Percentiles rank a stretch among this genome's conserved stretches.
These are phyloP conservation scores for Stachybotrys chartarum DNA, from an alignment of 2,329 filamentous ascomycete genomes.

Conservation along the genomic window DNA sequence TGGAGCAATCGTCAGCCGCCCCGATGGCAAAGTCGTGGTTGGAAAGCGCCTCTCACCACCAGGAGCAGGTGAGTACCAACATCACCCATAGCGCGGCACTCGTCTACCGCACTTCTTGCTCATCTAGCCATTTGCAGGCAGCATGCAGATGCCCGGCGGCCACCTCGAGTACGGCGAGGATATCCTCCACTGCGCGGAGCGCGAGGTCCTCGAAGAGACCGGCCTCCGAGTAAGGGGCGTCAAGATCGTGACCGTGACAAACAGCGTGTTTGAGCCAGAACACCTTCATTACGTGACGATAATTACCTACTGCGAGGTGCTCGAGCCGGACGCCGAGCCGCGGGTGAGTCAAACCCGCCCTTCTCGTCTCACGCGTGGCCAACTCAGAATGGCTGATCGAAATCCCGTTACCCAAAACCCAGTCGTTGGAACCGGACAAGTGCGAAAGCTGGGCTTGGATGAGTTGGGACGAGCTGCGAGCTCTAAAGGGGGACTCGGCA, in stretches of 20 bases:
- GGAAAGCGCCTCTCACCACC: conserved; percentile 42
- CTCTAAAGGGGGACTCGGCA: conserved; percentile 6
- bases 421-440: conserved; percentile 39
- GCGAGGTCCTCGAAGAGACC: conserved; percentile 67
- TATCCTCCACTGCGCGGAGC: conserved; percentile 52
- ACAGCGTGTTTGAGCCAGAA: conserved; percentile 54
- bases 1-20: conserved; percentile 35
- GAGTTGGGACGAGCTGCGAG: conserved; percentile 33
- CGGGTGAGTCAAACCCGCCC: conserved; percentile 35
- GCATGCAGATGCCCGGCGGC: conserved; percentile 64
- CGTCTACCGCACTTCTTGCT: not conserved
- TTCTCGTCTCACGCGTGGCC: not conserved
- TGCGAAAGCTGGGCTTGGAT: conserved; percentile 44
- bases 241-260: conserved; percentile 54
- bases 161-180: conserved; percentile 66
- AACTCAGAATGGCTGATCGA: not conserved
- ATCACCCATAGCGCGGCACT: not conserved
- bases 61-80: conserved; percentile 33
- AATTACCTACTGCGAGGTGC: conserved; percentile 51
- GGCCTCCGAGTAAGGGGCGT: conserved; percentile 47
- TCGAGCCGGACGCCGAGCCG: conserved; percentile 40
- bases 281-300: conserved; percentile 69
- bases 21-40: conserved; percentile 35
- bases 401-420: conserved; percentile 8
- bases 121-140: conserved; percentile 30